Evolutionary conservation across 176 grass and related monocot genomes (phyloP).

Genomic region (Carex littledalei): DNA sequence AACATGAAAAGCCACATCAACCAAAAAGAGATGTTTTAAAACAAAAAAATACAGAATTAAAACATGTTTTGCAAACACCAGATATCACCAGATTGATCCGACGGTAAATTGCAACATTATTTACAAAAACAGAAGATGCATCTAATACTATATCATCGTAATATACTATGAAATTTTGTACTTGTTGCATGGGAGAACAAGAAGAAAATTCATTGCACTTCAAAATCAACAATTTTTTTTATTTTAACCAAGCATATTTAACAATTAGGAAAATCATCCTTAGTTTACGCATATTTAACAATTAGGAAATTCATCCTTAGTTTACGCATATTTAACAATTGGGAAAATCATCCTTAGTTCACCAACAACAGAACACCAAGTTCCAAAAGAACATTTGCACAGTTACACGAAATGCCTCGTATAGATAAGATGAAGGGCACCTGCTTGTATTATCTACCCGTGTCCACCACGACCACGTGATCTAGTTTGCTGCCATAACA

Average conservation of each 20-base stretch:
- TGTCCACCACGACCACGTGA: background rate
- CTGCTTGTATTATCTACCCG: background rate
- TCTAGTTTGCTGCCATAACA: conserved; percentile 7
- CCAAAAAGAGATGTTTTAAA: background rate
- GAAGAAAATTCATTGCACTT: background rate
- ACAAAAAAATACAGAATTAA: background rate
- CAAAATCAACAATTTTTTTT: background rate
- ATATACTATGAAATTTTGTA: background rate
- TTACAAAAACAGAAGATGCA: background rate
- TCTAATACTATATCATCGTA: background rate
- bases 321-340: background rate
- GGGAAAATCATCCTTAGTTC: background rate
- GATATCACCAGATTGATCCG: background rate
- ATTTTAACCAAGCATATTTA: background rate
- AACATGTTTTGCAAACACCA: background rate
- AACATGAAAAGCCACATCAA: background rate
- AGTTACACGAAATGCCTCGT: background rate
- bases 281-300: background rate
- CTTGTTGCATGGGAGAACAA: background rate
- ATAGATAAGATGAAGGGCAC: background rate
- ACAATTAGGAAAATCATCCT: background rate
- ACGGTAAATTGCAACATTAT: background rate
- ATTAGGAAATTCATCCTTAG: background rate
- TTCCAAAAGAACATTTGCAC: background rate
- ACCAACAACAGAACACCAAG: background rate